These are phyloP conservation scores for Fonsecaea nubica DNA, from an alignment of 2,329 filamentous ascomycete species.

Conservation along the genomic window DNA sequence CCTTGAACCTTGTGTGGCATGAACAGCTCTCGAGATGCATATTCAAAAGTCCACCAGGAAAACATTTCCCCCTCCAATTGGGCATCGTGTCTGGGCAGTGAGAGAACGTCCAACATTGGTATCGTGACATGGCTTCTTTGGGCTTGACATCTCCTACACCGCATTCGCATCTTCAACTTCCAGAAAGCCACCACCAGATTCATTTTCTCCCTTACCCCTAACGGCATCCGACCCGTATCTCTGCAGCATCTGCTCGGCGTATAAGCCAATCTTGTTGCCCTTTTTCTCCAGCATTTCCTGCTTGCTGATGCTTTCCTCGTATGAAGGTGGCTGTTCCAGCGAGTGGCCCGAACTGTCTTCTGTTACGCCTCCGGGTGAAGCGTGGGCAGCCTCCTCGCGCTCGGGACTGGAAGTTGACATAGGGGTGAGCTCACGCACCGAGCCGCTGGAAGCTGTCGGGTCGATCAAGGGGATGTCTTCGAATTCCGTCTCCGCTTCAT, in stretches of 20 bases:
- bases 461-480: constrained; percentile 37
- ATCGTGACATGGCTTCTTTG: not conserved
- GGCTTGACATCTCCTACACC: not conserved
- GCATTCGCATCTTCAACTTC: constrained; percentile 29
- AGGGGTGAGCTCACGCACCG: constrained; percentile 36
- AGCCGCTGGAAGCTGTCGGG: constrained; percentile 32
- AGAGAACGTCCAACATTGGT: not conserved
- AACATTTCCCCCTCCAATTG: not conserved
- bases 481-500: constrained; percentile 29
- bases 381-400: constrained; percentile 36
- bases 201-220: constrained; percentile 8
- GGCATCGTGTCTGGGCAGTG: not conserved
- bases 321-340: constrained; percentile 41
- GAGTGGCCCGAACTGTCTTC: constrained; percentile 12
- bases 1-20: constrained; percentile 8
- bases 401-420: constrained; percentile 39
- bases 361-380: constrained; percentile 36
- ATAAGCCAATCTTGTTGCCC: constrained; percentile 39
- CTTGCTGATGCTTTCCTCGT: constrained; percentile 44
- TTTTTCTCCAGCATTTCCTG: constrained; percentile 52
- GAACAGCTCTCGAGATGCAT: not conserved
- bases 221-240: constrained; percentile 30
- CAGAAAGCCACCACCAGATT: constrained; percentile 13
- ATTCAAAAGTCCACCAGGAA: not conserved
- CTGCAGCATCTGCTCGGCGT: constrained; percentile 39